Conservation (phyloP, 257 asterid species). For the Salvia hispanica region DNA sequence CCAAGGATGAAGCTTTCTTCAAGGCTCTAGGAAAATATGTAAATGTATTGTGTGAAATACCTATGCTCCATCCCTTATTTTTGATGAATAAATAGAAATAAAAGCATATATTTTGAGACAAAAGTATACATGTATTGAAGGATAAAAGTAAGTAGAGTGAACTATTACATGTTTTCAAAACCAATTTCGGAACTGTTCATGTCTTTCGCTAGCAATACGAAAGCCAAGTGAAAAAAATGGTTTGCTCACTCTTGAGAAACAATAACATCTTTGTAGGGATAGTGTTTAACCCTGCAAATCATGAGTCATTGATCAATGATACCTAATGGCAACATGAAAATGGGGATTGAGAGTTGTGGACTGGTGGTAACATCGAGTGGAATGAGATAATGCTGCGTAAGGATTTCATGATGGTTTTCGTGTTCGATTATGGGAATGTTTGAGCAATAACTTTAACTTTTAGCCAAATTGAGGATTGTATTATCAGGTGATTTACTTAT, state of each 20-base stretch:
- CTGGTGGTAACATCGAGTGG: too few relatives aligned
- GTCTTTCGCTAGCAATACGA: not conserved
- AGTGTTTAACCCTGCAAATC: slow-evolving; percentile 50
- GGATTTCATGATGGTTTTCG: not conserved
- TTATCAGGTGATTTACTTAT: too few relatives aligned
- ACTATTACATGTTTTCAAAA: not conserved
- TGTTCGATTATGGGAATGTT: not conserved
- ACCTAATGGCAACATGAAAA: too few relatives aligned
- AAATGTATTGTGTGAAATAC: too few relatives aligned
- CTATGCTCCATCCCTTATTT: too few relatives aligned
- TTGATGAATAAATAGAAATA: too few relatives aligned
- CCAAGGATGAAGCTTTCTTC: slow-evolving; percentile 57
- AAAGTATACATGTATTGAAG: not conserved
- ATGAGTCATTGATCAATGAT: not conserved
- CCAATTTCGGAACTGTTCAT: not conserved
- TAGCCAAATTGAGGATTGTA: not conserved
- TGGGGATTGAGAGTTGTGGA: too few relatives aligned
- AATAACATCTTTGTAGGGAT: slow-evolving; percentile 69
- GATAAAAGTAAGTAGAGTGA: not conserved
- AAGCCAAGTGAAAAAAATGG: not conserved
- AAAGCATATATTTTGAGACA: too few relatives aligned
- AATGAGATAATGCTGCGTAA: not conserved
- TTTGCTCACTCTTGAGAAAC: slow-evolving; percentile 43
- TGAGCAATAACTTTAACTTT: not conserved
- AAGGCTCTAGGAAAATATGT: slow-evolving; percentile 34